A percentile compares a stretch with the other conserved stretches of the same genome.
phyloP scores from a whole-genome alignment of 371 early-diverging fungal genomes.

The Syncephalastrum monosporum region DNA sequence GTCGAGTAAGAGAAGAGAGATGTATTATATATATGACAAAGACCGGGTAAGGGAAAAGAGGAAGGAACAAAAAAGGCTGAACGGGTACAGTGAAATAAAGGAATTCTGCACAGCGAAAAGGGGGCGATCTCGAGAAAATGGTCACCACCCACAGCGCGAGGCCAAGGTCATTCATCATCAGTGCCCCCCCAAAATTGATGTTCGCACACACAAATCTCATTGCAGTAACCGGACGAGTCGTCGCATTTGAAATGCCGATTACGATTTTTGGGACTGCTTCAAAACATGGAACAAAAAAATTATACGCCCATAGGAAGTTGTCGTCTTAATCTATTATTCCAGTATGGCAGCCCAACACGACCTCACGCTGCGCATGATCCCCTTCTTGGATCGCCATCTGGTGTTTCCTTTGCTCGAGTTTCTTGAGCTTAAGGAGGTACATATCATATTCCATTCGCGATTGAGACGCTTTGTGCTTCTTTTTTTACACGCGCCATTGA shows the following conservation, averaged over 20 bases:
- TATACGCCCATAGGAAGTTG: neutral
- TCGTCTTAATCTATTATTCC: neutral
- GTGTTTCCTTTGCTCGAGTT: constrained; percentile 88
- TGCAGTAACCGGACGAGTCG: neutral
- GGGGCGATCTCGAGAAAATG: neutral
- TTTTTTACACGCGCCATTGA: neutral
- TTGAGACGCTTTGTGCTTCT: neutral
- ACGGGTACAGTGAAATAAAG: neutral
- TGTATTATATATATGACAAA: neutral
- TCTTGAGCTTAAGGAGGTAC: constrained; percentile 75
- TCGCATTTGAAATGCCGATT: neutral
- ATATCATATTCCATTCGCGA: neutral
- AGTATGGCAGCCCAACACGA: constrained; percentile 75
- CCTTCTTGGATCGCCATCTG: constrained; percentile 91
- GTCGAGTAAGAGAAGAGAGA: neutral
- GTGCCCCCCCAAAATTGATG: neutral
- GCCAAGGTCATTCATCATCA: neutral
- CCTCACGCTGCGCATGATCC: constrained; percentile 81
- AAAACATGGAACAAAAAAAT: neutral
- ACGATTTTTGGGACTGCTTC: neutral
- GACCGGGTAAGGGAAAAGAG: neutral
- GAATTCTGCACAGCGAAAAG: neutral
- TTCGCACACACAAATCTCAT: neutral
- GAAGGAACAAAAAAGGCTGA: constrained; percentile 2
- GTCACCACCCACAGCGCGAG: too few relatives aligned